Evolutionary conservation across 1,284 basidiomycete genomes (phyloP), one percentile per base, ranked within the genome.

Genomic region (Ganoderma resinaceum): DNA sequence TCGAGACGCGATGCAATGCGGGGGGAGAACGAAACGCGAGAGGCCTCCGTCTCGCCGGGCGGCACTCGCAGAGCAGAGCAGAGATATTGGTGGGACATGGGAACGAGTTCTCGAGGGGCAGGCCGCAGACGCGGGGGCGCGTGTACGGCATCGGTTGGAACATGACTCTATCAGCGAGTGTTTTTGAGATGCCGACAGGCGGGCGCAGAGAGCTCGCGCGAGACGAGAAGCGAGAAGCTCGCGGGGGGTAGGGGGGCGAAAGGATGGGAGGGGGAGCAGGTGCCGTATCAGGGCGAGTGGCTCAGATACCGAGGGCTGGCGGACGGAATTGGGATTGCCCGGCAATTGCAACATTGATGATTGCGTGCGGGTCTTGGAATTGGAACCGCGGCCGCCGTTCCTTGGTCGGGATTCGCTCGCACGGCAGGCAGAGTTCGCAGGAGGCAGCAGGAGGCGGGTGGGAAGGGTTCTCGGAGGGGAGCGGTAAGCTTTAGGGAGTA

Each of bases 401-500:
- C 29, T 23, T 33, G 3, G 35, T n/a, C n/a, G n/a, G n/a, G n/a
- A n/a, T 23, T 14, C 35, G 57, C 29, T 59, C 57, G 57, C 37
- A 37, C 37, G 23, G 58, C 58, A 38, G 31, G 52, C 46, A 49
- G 29, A 55, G 18, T 55, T 55, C 52, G 52, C 37, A 38, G 37
- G 37, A 8, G 7, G 11, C 9, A 4, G 37, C 29, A 33, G 52
- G 37, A 35, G 23, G 14, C 35, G 18, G 33, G 53, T 55, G 57
- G 23, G 58, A 38, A n/a, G 6, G 35, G 40, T 31, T 12, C n/a
- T n/a, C 66, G 66, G 66, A 29, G 23, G 55, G 58, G 35, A 31
- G 66, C 66, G 66, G 66, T 63, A 66, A 63, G 66, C 61, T 66
- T 66, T 66, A 66, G 61, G 58, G 35, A 63, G 61, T 46, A 57